phyloP scores from a whole-genome alignment of 257 asterid genomes.

The Galeopsis tetrahit region DNA sequence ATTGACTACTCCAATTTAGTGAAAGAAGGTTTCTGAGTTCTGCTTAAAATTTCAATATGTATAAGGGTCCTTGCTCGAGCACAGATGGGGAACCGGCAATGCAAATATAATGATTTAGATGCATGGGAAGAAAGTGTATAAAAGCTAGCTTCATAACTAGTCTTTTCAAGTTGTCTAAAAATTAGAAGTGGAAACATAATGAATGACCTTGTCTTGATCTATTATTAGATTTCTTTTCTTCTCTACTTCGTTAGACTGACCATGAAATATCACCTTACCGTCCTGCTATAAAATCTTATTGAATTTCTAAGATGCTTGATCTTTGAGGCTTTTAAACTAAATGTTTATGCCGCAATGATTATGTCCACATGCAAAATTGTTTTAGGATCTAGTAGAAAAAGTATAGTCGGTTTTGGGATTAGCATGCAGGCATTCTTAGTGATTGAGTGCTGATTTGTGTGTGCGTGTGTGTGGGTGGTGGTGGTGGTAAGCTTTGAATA shows the following conservation, averaged over 20 bases:
- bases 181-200: slow-evolving; percentile 8
- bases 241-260: not conserved
- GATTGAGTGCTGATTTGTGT: not conserved
- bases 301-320: slow-evolving; percentile 7
- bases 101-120: not conserved
- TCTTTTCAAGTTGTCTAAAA: not conserved
- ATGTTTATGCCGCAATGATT: not conserved
- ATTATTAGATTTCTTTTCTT: not conserved
- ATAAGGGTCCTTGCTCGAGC: not conserved
- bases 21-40: slow-evolving; percentile 7
- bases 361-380: not conserved
- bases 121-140: slow-evolving; percentile 14
- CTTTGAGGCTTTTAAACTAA: not conserved
- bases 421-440: not conserved
- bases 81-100: not conserved
- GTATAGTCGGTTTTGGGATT: not conserved
- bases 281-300: not conserved
- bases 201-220: not conserved
- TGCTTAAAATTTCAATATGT: not conserved
- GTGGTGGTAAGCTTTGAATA: no score
- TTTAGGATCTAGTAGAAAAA: not conserved
- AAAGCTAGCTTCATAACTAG: slow-evolving; percentile 1
- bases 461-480: no score
- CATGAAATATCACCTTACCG: not conserved
- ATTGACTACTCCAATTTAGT: not conserved